These are phyloP conservation scores for Paratinospora sagittata DNA, from an alignment of 164 flowering plant species.

Conservation along the genomic window DNA sequence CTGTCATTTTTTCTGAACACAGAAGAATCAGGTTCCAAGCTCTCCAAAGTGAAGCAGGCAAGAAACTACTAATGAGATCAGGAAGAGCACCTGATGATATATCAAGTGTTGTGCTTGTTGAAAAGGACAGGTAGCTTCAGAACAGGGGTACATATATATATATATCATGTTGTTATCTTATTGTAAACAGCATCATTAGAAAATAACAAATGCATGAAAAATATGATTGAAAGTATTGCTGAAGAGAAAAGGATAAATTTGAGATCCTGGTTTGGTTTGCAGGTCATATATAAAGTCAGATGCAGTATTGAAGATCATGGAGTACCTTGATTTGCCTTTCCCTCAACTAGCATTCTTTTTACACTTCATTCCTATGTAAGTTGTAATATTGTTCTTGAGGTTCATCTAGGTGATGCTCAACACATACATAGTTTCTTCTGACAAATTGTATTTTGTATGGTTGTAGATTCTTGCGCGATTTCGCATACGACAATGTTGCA, in stretches of 20 bases:
- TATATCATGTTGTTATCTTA: neutral
- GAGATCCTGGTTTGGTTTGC: constrained; percentile 4
- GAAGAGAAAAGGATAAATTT: no score
- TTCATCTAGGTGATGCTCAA: neutral
- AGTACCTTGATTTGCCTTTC: constrained; percentile 67
- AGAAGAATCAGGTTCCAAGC: constrained; percentile 82
- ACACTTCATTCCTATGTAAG: constrained; percentile 82
- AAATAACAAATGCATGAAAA: no score
- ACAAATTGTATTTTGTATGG: neutral
- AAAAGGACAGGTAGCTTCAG: constrained; percentile 45
- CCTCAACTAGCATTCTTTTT: constrained; percentile 48
- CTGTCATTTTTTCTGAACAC: constrained; percentile 6
- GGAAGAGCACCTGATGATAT: constrained; percentile 95
- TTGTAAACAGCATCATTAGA: no score
- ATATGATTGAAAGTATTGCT: no score
- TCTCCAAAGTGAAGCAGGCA: constrained; percentile 88
- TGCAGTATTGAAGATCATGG: constrained; percentile 93
- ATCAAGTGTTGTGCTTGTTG: constrained; percentile 96
- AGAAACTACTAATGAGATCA: constrained; percentile 64
- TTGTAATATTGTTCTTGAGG: neutral
- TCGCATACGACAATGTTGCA: constrained; percentile 79
- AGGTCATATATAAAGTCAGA: constrained; percentile 92
- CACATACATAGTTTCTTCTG: neutral
- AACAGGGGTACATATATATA: neutral
- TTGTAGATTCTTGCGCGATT: constrained; percentile 75